Evolutionary conservation across 805 yeast species (phyloP), one percentile per base, ranked within the genome.

Genomic region (Yarrowia osloensis): DNA sequence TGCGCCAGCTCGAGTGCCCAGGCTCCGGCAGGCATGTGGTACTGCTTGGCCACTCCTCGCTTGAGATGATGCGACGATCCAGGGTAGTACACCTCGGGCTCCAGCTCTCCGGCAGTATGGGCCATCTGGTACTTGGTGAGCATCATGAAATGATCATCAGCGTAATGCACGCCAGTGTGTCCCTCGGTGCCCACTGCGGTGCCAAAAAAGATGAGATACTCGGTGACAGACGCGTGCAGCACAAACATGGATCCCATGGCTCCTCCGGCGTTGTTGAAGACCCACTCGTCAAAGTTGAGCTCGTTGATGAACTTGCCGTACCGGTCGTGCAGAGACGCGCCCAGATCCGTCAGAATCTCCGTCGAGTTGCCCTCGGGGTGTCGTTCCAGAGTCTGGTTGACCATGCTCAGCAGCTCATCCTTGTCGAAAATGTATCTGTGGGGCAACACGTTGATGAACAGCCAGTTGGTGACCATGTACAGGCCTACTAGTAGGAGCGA

Each of bases 211-310:
- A 95, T 95, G 76, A 95, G 79, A 76, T 95, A 95, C 79, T 95
- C 99, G 7, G 95, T 82, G 73, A 95, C 82, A 9, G 98, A 95
- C 12, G 98, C 98, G 77, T 95, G 99, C 71, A 94, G 81, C 69
- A 95, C 91, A 73, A 91, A 84, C 98, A 95, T 94, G 67, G 92
- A 86, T 40, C 83, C 83, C 99, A 95, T 95, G 65, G 99, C 98
- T 72, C 97, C 97, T 67, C 99, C 99, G 3, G 99, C 99, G 73
- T 91, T 91, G 84, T 95, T 95, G 85, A 87, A 94, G 63, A 95
- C 89, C 98, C 98, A 95, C 71, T 93, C 94, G 65, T 89, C 89
- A 62, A 82, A 81, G 75, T 87, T 85, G 71, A 88, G 82, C 70
- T 86, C 86, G 78, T 90, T 90, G 78, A 94, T 84, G 71, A 83